Percentiles rank a stretch among this genome's conserved stretches.
phyloP scores from a whole-genome alignment of 257 asterid genomes.

The Solanum lignicaule region DNA sequence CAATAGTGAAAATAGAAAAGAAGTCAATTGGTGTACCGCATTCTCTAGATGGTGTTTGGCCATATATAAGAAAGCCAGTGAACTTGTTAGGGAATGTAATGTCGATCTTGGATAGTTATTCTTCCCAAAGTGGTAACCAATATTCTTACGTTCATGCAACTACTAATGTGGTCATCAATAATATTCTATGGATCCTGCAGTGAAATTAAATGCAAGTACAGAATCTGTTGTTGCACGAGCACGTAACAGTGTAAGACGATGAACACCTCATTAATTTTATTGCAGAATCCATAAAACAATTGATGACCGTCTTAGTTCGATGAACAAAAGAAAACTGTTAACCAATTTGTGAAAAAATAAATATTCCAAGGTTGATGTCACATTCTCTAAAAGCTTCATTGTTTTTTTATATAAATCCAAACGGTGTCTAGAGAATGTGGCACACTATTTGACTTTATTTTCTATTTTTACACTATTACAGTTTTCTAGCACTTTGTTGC shows the following conservation, averaged over 20 bases:
- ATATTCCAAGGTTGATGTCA: constrained; percentile 14
- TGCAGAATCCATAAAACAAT: not conserved
- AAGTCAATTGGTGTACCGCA: not conserved
- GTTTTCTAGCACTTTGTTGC: not conserved
- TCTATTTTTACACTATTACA: no score
- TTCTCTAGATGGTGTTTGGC: not conserved
- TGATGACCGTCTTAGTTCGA: constrained; percentile 9
- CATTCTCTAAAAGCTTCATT: constrained; percentile 20
- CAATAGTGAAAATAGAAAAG: no score
- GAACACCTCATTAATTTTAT: not conserved
- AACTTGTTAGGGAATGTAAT: constrained; percentile 15
- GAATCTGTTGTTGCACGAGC: no score
- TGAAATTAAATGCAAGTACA: no score
- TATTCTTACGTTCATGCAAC: constrained; percentile 25
- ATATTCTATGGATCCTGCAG: no score
- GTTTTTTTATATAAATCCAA: not conserved
- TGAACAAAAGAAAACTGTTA: constrained; percentile 30
- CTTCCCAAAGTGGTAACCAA: constrained; percentile 23
- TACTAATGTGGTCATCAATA: not conserved
- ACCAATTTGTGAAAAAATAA: constrained; percentile 23
- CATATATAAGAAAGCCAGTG: constrained; percentile 11
- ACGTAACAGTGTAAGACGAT: no score
- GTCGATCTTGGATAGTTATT: constrained; percentile 19
- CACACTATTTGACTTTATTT: no score
- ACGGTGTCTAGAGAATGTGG: not conserved